phyloP scores from a whole-genome alignment of 2,329 filamentous ascomycete genomes.

The Plectosphaerella sp. region DNA sequence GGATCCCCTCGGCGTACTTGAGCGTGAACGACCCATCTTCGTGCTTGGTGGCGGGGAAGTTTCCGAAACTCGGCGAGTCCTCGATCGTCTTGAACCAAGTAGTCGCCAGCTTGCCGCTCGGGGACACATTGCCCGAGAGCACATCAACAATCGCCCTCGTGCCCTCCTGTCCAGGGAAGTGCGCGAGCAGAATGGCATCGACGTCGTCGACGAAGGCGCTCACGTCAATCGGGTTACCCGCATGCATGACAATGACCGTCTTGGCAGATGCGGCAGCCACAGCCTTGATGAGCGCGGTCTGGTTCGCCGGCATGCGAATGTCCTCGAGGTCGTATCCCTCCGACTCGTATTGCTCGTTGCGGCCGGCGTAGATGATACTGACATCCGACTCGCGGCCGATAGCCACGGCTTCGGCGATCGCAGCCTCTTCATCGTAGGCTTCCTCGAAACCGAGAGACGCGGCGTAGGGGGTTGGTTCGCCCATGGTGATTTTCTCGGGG shows the following conservation, averaged over 20 bases:
- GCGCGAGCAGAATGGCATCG: conserved; percentile 7
- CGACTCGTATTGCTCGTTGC: conserved; percentile 11
- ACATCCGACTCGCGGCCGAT: conserved; percentile 5
- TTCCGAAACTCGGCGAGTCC: conserved; percentile 63
- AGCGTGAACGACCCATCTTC: conserved; percentile 3
- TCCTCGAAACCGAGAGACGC: conserved; percentile 9
- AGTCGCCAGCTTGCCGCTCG: conserved; percentile 58
- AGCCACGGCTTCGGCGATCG: conserved; percentile 6
- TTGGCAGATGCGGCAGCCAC: conserved; percentile 28
- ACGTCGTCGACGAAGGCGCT: conserved; percentile 8
- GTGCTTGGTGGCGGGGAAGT: conserved; percentile 47
- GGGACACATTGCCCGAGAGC: conserved; percentile 58
- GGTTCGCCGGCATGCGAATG: conserved; percentile 8
- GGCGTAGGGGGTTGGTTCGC: conserved; percentile 9
- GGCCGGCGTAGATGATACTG: conserved; percentile 10
- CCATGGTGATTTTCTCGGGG: conserved; percentile 2
- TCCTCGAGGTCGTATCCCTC: conserved; percentile 11
- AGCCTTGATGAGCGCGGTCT: conserved; percentile 8
- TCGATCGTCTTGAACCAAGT: conserved; percentile 58
- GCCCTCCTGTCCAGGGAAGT: conserved; percentile 11
- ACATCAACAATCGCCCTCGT: conserved; percentile 50
- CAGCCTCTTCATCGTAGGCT: conserved; percentile 4
- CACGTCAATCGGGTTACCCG: conserved; percentile 49
- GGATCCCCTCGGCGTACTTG: conserved; percentile 60
- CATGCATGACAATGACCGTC: conserved; percentile 58